Conservation (phyloP, 2,329 filamentous ascomycete species). For the Aspergillus sp. region DNA sequence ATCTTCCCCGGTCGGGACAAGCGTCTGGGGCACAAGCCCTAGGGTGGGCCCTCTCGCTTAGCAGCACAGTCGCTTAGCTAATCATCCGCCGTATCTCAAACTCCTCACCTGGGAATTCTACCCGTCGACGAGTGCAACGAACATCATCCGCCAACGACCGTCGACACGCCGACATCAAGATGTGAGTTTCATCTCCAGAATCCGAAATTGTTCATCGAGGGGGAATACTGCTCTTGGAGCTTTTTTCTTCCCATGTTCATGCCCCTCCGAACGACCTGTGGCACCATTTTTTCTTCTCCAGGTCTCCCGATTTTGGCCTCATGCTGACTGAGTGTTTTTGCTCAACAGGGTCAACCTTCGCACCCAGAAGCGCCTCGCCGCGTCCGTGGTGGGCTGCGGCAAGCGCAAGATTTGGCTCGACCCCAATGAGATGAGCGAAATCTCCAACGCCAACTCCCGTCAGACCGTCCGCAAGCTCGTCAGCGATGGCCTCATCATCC, state of each 20-base stretch:
- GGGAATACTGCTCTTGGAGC: conserved; percentile 15
- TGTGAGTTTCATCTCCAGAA: conserved; percentile 35
- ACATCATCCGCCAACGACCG: conserved; percentile 43
- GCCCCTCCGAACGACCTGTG: conserved; percentile 2
- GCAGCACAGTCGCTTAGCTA: conserved; percentile 35
- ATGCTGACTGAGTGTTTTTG: conserved; percentile 28
- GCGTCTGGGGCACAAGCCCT: conserved; percentile 29
- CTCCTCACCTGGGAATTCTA: conserved; percentile 35
- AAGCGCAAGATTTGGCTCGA: conserved; percentile 99
- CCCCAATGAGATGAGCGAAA: conserved; percentile 98
- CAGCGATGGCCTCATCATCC: conserved; percentile 99
- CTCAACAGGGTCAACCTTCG: conserved; percentile 90
- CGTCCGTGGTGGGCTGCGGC: conserved; percentile 96
- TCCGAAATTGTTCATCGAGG: conserved; percentile 9
- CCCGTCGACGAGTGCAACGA: conserved; percentile 36
- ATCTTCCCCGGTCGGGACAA: conserved; percentile 13
- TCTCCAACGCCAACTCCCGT: conserved; percentile 99
- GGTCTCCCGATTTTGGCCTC: too few species aligned
- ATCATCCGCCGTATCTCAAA: conserved; percentile 35
- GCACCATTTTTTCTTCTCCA: too few species aligned
- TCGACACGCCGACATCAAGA: conserved; percentile 44
- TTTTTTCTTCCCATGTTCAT: conserved; percentile 7
- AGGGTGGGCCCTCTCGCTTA: conserved; percentile 37
- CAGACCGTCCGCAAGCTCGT: conserved; percentile 99
- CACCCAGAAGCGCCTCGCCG: conserved; percentile 99